Evolutionary conservation across 2,329 filamentous ascomycete genomes (phyloP).

Genomic region (Penicillium crustosum): DNA sequence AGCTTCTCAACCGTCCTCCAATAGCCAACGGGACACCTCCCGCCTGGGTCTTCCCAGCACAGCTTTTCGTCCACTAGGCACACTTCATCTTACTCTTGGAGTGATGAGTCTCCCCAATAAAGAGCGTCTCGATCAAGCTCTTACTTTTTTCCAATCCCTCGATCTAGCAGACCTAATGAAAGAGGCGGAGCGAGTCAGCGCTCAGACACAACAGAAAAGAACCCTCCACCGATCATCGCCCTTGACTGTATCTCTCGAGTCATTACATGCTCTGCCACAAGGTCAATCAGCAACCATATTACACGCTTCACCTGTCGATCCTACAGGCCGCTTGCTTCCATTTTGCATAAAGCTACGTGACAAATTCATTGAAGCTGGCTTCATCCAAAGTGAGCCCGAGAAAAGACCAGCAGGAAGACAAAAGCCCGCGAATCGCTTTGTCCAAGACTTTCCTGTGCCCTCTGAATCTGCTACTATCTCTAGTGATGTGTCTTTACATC

Average conservation of each 20-base stretch:
- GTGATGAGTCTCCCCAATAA: constrained; percentile 70
- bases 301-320: constrained; percentile 42
- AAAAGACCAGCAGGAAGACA: constrained; percentile 4
- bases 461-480: neutral
- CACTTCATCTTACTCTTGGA: constrained; percentile 81
- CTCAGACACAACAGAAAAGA: constrained; percentile 1
- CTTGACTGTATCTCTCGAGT: constrained; percentile 47
- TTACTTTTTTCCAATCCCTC: constrained; percentile 46
- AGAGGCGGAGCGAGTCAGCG: constrained; percentile 34
- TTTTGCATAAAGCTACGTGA: constrained; percentile 44
- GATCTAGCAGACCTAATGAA: constrained; percentile 44
- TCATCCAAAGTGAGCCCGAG: constrained; percentile 37
- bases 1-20: neutral
- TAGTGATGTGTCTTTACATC: neutral
- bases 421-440: neutral
- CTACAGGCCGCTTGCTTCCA: constrained; percentile 41
- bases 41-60: constrained; percentile 57
- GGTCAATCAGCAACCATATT: constrained; percentile 40
- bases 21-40: constrained; percentile 32
- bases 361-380: constrained; percentile 46
- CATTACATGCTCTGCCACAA: constrained; percentile 40
- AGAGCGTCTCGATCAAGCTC: constrained; percentile 50
- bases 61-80: constrained; percentile 74
- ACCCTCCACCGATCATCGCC: constrained; percentile 18
- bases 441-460: neutral